Evolutionary conservation across 2,329 filamentous ascomycete species (phyloP).

Genomic region (Colletotrichum godetiae): DNA sequence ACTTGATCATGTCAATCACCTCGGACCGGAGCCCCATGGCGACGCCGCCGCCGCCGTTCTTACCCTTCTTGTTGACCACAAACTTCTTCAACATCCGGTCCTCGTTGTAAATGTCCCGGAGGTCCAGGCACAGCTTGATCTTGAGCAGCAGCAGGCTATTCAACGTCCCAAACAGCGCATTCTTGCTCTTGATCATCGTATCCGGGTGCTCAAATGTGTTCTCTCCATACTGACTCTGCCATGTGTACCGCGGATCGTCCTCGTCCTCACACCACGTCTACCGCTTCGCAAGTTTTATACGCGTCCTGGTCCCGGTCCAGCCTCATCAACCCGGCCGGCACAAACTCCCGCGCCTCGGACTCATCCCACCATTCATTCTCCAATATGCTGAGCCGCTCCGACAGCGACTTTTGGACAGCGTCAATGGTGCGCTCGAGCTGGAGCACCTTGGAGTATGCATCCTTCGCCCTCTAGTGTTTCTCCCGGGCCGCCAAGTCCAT

Average conservation of each 20-base stretch:
- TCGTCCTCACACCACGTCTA: conserved; percentile 40
- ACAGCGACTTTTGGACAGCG: conserved; percentile 50
- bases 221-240: conserved; percentile 6
- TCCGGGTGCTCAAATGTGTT: conserved; percentile 37
- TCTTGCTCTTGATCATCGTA: conserved; percentile 1
- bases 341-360: conserved; percentile 49
- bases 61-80: neutral
- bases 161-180: conserved; percentile 28
- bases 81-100: neutral
- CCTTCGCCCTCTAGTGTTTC: no score
- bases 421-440: conserved; percentile 44
- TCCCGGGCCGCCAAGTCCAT: no score
- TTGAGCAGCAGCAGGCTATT: conserved; percentile 39
- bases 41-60: neutral
- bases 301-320: conserved; percentile 62
- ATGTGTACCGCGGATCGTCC: conserved; percentile 20
- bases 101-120: conserved; percentile 37
- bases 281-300: conserved; percentile 56
- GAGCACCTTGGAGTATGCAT: conserved; percentile 46
- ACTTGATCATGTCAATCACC: neutral
- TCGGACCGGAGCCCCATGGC: neutral
- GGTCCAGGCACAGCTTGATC: conserved; percentile 42
- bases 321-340: conserved; percentile 56
- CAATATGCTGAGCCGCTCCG: conserved; percentile 56
- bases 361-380: conserved; percentile 57